Evolutionary conservation across 371 early-diverging fungal species (phyloP).

Genomic region (Mycotypha africana): DNA sequence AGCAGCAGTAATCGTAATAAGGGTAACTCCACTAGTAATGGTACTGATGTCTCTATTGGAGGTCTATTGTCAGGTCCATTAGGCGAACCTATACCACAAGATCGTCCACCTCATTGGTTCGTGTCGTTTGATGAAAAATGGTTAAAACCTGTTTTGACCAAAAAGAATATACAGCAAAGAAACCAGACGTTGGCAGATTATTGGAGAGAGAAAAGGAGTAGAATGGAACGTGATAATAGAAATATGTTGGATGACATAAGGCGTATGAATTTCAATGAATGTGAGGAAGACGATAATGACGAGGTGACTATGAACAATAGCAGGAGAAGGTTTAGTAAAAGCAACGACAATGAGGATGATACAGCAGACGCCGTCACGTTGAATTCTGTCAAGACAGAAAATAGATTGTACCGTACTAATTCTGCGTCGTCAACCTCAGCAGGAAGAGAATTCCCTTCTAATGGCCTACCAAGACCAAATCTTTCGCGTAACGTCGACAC

Average conservation of each 20-base stretch:
- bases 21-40: not conserved
- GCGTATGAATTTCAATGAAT: conserved; percentile 19
- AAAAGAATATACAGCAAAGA: conserved; percentile 35
- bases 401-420: not conserved
- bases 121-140: conserved; percentile 76
- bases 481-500: not conserved
- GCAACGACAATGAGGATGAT: conserved; percentile 16
- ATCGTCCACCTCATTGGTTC: conserved; percentile 75
- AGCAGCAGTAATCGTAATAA: too few species aligned
- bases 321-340: too few species aligned
- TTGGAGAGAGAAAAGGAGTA: conserved; percentile 41
- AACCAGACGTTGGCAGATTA: conserved; percentile 44
- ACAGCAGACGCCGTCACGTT: conserved; percentile 28
- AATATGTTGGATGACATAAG: conserved; percentile 40
- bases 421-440: not conserved
- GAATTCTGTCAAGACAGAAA: conserved; percentile 20
- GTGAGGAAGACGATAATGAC: conserved; percentile 16
- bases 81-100: conserved; percentile 48
- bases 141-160: conserved; percentile 73
- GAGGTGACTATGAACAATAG: too few species aligned
- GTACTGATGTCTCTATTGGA: conserved; percentile 38
- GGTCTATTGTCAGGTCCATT: conserved; percentile 41
- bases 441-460: not conserved
- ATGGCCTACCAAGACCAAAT: conserved; percentile 1
- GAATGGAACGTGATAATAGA: conserved; percentile 42